These are phyloP conservation scores for Tolypocladium album DNA, from an alignment of 2,329 filamentous ascomycete species.

Conservation along the genomic window DNA sequence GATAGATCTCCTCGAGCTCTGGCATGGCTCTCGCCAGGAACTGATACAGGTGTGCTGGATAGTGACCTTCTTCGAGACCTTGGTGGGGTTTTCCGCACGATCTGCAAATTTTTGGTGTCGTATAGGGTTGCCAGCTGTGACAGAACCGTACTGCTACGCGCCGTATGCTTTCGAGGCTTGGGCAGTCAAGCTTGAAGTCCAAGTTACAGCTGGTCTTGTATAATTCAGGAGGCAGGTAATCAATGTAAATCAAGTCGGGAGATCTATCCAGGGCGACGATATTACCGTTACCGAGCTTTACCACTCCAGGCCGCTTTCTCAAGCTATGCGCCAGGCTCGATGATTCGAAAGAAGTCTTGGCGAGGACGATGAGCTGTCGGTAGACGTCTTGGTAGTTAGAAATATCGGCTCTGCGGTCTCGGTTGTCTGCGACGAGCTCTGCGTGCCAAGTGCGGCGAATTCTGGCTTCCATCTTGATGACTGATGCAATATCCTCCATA, in stretches of 20 bases:
- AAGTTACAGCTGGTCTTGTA: slow-evolving; percentile 17
- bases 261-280: slow-evolving; percentile 18
- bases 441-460: not conserved
- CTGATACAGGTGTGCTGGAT: slow-evolving; percentile 31
- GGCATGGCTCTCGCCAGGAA: slow-evolving; percentile 30
- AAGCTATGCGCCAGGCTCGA: slow-evolving; percentile 10
- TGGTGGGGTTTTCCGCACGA: slow-evolving; percentile 22
- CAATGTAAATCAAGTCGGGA: slow-evolving; percentile 21
- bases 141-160: slow-evolving; percentile 31
- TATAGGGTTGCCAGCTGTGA: slow-evolving; percentile 26
- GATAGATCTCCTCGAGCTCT: slow-evolving; percentile 31
- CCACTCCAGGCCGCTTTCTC: slow-evolving; percentile 7
- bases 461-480: slow-evolving; percentile 10
- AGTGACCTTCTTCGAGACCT: slow-evolving; percentile 13
- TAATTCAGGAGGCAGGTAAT: slow-evolving; percentile 19
- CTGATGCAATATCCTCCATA: slow-evolving; percentile 2
- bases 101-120: slow-evolving; percentile 14
- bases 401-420: slow-evolving; percentile 13
- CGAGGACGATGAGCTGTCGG: slow-evolving; percentile 14
- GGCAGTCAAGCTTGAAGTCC: slow-evolving; percentile 13
- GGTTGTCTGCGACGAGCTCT: not conserved
- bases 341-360: slow-evolving; percentile 17
- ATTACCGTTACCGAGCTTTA: slow-evolving; percentile 14
- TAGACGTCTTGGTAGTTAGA: slow-evolving; percentile 20
- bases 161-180: slow-evolving; percentile 20